Percentiles rank a stretch among this genome's conserved stretches.
Evolutionary conservation across 257 asterid genomes (phyloP).

Genomic region (Solanum sejunctum): DNA sequence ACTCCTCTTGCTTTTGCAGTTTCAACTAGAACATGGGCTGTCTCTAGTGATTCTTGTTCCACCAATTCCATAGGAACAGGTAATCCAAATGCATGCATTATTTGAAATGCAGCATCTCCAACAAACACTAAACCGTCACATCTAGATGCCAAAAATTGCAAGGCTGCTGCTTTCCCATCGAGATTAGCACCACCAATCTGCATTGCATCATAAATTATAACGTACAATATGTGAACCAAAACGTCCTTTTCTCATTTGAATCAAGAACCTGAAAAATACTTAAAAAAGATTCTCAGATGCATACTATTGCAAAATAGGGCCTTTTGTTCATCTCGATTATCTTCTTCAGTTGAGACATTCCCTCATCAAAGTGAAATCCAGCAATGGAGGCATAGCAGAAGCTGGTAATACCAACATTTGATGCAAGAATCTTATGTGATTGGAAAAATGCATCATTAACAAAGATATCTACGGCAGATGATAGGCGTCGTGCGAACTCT

Average conservation of each 20-base stretch:
- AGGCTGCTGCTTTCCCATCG: conserved; percentile 53
- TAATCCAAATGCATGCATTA: conserved; percentile 63
- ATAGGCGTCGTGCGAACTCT: conserved; percentile 47
- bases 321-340: conserved; percentile 27
- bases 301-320: conserved; percentile 77
- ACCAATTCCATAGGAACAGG: conserved; percentile 49
- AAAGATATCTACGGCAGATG: conserved; percentile 61
- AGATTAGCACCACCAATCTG: conserved; percentile 87
- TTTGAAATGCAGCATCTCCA: conserved; percentile 75
- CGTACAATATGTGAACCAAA: not conserved
- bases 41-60: conserved; percentile 39
- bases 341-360: conserved; percentile 47
- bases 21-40: conserved; percentile 45
- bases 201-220: not conserved
- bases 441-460: conserved; percentile 83
- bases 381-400: conserved; percentile 57
- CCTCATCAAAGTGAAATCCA: conserved; percentile 74
- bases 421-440: conserved; percentile 75
- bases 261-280: not conserved
- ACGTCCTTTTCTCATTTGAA: not conserved
- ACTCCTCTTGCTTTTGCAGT: conserved; percentile 48
- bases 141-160: conserved; percentile 38
- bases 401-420: conserved; percentile 74
- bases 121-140: conserved; percentile 83
- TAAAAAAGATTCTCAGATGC: conserved; percentile 8